Evolutionary conservation across 805 yeast genomes (phyloP), one percentile per base, ranked within the genome.

Genomic region (Candida nanaspora): DNA sequence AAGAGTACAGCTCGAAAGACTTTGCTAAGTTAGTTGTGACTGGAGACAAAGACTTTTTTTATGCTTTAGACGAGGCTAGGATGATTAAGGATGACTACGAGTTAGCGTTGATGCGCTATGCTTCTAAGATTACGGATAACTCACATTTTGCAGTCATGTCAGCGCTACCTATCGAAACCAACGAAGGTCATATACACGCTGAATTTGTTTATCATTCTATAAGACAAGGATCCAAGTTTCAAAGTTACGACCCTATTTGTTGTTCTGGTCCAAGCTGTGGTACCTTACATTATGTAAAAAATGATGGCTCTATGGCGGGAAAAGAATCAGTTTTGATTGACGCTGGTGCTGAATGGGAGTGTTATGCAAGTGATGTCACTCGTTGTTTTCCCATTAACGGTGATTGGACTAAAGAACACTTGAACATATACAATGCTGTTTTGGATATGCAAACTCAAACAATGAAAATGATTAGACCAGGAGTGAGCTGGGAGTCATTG

Each of bases 301-400:
- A 91, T 55, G 93, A 88, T 52, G 82, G 77, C 39, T 65, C 70
- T 3, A 54, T 81, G 43, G 69, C 59, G 10, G 74, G 72, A 16
- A 80, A 78, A 53, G 77, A 74, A 36, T 73, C 89, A 6, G 72
- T 91, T 11, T 72, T 91, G 46, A 81, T 91, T 40, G 98, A 91
- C 65, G 97, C 98, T 8, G 98, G 98, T 41, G 95, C 96, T 2
- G 98, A 91, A 63, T 91, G 97, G 96, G 76, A 77, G 48, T 80
- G 86, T 59, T 91, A 91, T 61, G 89, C 96, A 2, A 72, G 87
- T 34, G 98, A 91, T 59, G 96, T 93, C 33, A 93, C 98, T 14
- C 76, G 98, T 57, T 85, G 94, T 57, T 91, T 88, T 76, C 98
- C 98, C 23, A 78, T 87, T 41, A 74, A 70, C 46, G 98, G 98